Evolutionary conservation across 1,284 basidiomycete genomes (phyloP), one percentile per base, ranked within the genome.

Genomic region (Xanthoconium separans): DNA sequence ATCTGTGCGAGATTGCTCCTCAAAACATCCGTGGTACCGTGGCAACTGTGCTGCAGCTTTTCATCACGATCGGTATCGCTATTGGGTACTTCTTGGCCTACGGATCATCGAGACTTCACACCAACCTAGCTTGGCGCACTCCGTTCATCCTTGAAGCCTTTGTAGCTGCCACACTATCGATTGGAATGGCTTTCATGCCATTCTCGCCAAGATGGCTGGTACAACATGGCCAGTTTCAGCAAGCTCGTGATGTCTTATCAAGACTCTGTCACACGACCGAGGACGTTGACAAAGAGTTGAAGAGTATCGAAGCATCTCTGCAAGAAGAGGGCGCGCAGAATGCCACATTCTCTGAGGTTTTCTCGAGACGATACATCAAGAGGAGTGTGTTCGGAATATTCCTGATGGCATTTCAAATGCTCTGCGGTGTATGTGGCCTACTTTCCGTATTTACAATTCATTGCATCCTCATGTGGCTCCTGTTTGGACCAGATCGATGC

Each of bases 131-230:
- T 8, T 83, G 79, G 79, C 71, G 80, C 4, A 62, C 75, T 13
- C 78, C 80, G 0, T 76, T 80, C 54, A 72, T 73, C 20, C 52
- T 79, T 22, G 77, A 81, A 60, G 69, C 75, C 4, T 58, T 68
- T 36, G 61, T 73, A 16, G 75, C 79, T 6, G 62, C 65, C 9
- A 51, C 69, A 3, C 61, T 83, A 27, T 77, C 78, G 4, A 65
- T 75, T 11, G 76, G 77, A n/a, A 75, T 76, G 40, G 68, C 71
- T 16, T 74, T 77, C 61, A 71, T 82, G 31, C 80, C 80, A 6
- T 78, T 82, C 59, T 82, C 80, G 29, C 80, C 80, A 1, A 72
- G 79, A 13, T 82, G 79, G 79, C 63, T 81, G 16, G 61, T 73
- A 33, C 75, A 77, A 47, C 72, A 72, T n/a, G 76, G 76, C 2